Conservation (phyloP, 345 rosid species). For the Eucalyptus cladocalyx region DNA sequence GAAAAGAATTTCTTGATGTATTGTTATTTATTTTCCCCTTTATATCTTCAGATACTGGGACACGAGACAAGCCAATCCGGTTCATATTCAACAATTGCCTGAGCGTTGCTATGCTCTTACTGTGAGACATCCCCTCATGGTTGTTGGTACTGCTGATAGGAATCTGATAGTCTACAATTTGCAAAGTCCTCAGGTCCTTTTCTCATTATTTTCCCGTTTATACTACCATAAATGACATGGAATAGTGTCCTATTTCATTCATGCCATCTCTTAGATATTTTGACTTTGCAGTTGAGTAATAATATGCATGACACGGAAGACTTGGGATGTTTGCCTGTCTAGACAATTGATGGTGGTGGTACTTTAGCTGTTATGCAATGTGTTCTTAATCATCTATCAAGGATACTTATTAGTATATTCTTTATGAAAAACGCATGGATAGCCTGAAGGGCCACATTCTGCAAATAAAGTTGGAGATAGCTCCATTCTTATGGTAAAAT, state of each 20-base stretch:
- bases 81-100: constrained; percentile 89
- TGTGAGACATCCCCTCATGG: constrained; percentile 87
- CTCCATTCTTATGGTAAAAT: neutral
- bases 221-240: neutral
- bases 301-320: neutral
- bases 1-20: neutral
- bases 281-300: neutral
- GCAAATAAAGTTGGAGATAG: neutral
- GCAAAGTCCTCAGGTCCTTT: constrained; percentile 82
- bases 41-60: constrained; percentile 75
- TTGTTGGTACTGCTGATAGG: constrained; percentile 96
- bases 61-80: constrained; percentile 75
- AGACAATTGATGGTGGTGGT: neutral
- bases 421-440: neutral
- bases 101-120: constrained; percentile 85
- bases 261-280: neutral
- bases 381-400: neutral
- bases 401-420: neutral
- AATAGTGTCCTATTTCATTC: neutral
- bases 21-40: neutral
- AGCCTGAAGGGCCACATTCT: neutral
- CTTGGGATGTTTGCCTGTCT: neutral
- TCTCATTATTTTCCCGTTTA: neutral
- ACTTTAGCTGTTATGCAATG: neutral
- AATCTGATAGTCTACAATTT: constrained; percentile 75